Percentiles rank a stretch among this genome's conserved stretches.
Conservation (phyloP, 352 stramenopile species). For the Phytophthora melonis region DNA sequence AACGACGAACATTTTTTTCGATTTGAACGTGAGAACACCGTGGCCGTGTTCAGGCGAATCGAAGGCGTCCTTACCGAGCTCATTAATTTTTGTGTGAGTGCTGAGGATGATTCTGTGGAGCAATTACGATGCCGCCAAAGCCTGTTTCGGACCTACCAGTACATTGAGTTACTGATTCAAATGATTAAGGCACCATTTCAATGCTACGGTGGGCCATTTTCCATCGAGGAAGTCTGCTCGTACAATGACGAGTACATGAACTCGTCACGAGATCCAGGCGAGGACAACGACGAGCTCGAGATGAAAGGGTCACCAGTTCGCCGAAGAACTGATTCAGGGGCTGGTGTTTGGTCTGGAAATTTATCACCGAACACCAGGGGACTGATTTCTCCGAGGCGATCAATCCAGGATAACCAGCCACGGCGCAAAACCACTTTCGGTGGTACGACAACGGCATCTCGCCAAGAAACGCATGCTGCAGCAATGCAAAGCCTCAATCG, state of each 20-base stretch:
- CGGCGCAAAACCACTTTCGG: conserved; percentile 37
- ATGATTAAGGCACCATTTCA: conserved; percentile 77
- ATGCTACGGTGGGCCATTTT: conserved; percentile 66
- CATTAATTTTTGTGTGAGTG: conserved; percentile 53
- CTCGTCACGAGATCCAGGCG: conserved; percentile 25
- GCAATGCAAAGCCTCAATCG: conserved; percentile 69
- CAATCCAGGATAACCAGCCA: conserved; percentile 41
- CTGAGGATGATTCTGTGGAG: conserved; percentile 31
- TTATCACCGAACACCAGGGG: conserved; percentile 18
- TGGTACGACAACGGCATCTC: conserved; percentile 17
- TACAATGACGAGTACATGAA: conserved; percentile 60
- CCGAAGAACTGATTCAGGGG: conserved; percentile 19
- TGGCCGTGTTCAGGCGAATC: conserved; percentile 46
- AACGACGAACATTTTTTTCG: conserved; percentile 19
- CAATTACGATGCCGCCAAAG: conserved; percentile 53
- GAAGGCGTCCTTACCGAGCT: conserved; percentile 59
- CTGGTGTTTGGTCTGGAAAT: conserved; percentile 8
- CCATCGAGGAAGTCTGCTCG: conserved; percentile 61
- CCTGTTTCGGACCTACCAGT: conserved; percentile 67
- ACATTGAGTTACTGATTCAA: conserved; percentile 68
- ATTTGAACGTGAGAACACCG: conserved; percentile 48
- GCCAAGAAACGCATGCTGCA: conserved; percentile 39
- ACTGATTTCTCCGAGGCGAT: conserved; percentile 31
- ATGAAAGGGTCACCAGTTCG: conserved; percentile 35
- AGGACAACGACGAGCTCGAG: conserved; percentile 40